Base-by-base conservation (phyloP, 169 alveolate genomes). In the Plasmodium fragile region DNA sequence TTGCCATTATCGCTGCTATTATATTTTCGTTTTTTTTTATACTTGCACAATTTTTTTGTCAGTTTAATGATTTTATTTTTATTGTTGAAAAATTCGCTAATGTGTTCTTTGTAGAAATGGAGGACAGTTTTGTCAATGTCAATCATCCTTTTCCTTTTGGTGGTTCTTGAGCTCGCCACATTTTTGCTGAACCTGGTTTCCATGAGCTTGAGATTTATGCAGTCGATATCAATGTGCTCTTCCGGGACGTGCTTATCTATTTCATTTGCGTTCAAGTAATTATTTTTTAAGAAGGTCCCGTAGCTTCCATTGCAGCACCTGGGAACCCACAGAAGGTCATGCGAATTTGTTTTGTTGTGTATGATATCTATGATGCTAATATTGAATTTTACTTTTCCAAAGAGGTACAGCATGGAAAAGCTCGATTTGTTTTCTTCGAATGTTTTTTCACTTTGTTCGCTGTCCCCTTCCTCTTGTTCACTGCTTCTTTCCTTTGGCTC, bases 81-180 rank as follows among this genome's bases (percentile, higher is more conserved):
- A 78, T 89, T 79, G 34, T 77, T 89, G 71, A 89, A 89, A 22
- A 89, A 89, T 43, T 89, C 94, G 45, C 94, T 89, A 41, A 89
- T 89, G 70, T 89, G 94, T 77, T 89, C 94, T 89, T 89, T 89
- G 45, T 89, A 89, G 78, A 78, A 89, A 70, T 89, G 94, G 34
- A 89, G 41, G 41, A 89, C 94, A 10, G 94, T 89, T 89, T 89
- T 89, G 25, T 89, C 94, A n/a, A 89, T 89, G 13, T 89, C 94
- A 32, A 89, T 89, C 94, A 89, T 89, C 81, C 94, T 89, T 89
- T 89, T 89, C 81, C 94, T 89, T 89, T 89, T 89, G 45, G 94
- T 89, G 30, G 94, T 89, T 39, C 94, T 78, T 7, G 94, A 89
- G 82, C 90, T 89, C 34, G 94, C 94, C 13, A 89, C 94, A 78